Evolutionary conservation across 495 filamentous ascomycete species (phyloP), one percentile per base, ranked within the genome.

Genomic region (Penicillium paradoxum): DNA sequence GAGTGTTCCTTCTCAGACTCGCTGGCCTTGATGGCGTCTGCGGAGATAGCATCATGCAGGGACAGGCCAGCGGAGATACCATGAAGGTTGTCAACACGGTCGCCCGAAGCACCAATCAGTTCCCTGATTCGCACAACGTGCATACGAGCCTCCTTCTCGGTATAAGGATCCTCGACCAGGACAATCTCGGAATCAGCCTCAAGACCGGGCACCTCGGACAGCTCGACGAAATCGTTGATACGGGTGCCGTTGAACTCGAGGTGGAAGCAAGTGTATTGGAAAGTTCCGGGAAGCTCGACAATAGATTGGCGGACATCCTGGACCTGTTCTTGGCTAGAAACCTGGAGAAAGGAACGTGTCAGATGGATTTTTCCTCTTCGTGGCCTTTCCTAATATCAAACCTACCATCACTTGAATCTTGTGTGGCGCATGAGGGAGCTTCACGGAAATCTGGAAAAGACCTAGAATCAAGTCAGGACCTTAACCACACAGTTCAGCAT

Each of bases 201-300:
- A 27, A 97, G 78, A 38, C 78, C 91, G n/a, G 83, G 76, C 18
- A 97, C 87, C 67, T 97, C 95, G 22, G 91, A 93, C 39, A 99
- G 76, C 72, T 95, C 90, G 50, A 92, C 75, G 58, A 91, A 97
- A 73, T 99, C 95, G 67, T 97, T 97, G 76, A 97, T 86, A 38
- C 87, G 84, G 62, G 85, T 72, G 48, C 87, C 86, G 18, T 89
- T 82, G 73, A 88, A 83, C 66, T 97, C 91, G 37, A 99, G 83
- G 71, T 97, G 95, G 78, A 99, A 99, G 76, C 95, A 99, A 36
- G 95, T 92, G 75, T 97, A 97, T 71, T 96, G 91, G 71, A 96
- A 87, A 46, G 91, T 91, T 46, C 84, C 79, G n/a, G 95, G 95
- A 42, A 87, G 78, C 69, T 99, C 95, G 69, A 96, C 86, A 64